phyloP scores from a whole-genome alignment of 75 land plant genomes.

The Sequoiadendron giganteum region DNA sequence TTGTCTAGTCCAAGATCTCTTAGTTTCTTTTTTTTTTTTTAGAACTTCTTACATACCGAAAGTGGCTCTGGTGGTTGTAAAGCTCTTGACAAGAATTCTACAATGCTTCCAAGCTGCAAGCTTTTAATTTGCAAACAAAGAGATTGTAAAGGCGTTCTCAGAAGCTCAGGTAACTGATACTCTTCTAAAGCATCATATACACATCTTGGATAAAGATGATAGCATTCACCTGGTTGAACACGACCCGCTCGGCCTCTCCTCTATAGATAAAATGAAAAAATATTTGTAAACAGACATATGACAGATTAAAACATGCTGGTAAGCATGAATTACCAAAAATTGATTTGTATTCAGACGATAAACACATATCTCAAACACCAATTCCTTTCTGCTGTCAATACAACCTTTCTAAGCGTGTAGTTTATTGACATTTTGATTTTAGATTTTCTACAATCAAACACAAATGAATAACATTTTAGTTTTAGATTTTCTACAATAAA shows the following conservation, averaged over 20 bases:
- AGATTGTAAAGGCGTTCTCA: slow-evolving; percentile 84
- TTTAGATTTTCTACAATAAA: background rate
- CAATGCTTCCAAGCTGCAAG: slow-evolving; percentile 69
- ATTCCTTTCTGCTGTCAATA: background rate
- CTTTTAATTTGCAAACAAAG: slow-evolving; percentile 92
- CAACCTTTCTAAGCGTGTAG: background rate
- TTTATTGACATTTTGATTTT: background rate
- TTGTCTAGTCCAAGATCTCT: background rate
- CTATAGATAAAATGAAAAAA: slow-evolving; percentile 26
- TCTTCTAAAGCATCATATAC: slow-evolving; percentile 83
- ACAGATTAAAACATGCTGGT: no score
- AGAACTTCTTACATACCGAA: slow-evolving; percentile 39
- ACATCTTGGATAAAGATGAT: slow-evolving; percentile 85
- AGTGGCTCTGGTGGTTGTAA: slow-evolving; percentile 78
- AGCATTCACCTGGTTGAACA: slow-evolving; percentile 90
- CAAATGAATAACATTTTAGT: background rate
- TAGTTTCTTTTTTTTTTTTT: background rate
- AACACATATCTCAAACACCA: background rate
- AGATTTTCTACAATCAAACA: background rate
- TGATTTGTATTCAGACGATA: background rate
- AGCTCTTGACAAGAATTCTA: slow-evolving; percentile 73
- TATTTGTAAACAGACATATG: background rate
- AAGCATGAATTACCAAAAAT: background rate
- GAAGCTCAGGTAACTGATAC: slow-evolving; percentile 87
- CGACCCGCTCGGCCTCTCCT: slow-evolving; percentile 96